Percentiles rank a stretch among this genome's conserved stretches.
These are phyloP conservation scores for Acacia confusa DNA, from an alignment of 306 rosid species.

Conservation along the genomic window DNA sequence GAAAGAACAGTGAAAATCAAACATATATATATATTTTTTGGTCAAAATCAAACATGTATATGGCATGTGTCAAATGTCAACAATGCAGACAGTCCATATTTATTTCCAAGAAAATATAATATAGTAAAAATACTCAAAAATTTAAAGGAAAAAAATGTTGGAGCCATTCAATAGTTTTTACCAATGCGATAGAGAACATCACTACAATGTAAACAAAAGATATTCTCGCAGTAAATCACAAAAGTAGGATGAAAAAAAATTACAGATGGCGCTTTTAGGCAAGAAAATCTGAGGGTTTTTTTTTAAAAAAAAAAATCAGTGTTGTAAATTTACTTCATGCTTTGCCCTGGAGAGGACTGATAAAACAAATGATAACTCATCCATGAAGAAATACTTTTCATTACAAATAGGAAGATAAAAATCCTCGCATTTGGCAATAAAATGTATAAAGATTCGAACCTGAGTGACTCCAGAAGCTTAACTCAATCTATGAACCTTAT, in stretches of 20 bases:
- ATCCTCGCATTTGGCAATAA: background rate
- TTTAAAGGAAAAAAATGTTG: background rate
- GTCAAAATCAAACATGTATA: background rate
- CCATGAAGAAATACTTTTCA: background rate
- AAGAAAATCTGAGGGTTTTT: background rate
- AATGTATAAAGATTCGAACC: background rate
- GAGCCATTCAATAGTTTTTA: background rate
- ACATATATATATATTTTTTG: no score
- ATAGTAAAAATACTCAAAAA: background rate
- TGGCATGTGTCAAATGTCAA: no score
- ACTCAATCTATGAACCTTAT: background rate
- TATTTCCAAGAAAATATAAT: background rate
- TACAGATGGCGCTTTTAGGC: background rate
- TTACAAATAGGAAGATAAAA: background rate
- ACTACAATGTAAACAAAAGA: background rate
- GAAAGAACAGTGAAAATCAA: background rate
- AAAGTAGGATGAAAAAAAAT: background rate
- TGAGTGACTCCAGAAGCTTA: background rate
- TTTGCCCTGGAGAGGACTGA: background rate
- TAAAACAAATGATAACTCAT: background rate
- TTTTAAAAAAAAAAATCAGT: no score
- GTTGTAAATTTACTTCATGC: background rate
- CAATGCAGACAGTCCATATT: background rate
- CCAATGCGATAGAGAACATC: background rate
- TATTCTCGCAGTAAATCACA: background rate